Base-by-base conservation (phyloP, 2,329 filamentous ascomycete genomes). In the Fusarium liriodendri region DNA sequence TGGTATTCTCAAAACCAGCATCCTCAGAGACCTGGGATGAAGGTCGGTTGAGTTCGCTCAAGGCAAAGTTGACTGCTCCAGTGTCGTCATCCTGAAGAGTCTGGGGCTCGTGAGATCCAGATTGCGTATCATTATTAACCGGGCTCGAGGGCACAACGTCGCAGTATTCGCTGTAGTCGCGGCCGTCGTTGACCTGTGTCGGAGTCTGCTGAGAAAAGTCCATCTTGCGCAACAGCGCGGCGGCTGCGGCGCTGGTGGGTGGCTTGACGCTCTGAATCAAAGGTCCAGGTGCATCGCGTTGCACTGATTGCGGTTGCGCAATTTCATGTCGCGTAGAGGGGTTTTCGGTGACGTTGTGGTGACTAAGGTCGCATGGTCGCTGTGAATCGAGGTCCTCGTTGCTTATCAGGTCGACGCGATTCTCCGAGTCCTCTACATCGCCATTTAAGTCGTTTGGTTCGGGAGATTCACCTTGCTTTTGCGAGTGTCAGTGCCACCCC, bases 171-270 rank as follows among this genome's bases (percentile, higher is more conserved):
- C 86, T 85, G 73, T 91, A 91, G 79, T 89, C 89, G 40, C 89
- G 86, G 55, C 84, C 88, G 52, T 87, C 85, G 72, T 91, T 91
- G 67, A 85, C 82, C 79, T 91, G 89, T 1, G 89, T 91, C 2
- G 87, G 86, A 11, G 88, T 88, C 65, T 87, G 84, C 45, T 87
- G 85, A 13, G 87, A 88, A n/a, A 79, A 81, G 35, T 87, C 83
- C 82, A 85, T 87, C 61, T 81, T 86, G 67, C 68, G 70, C 32
- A 72, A 69, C 62, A 66, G 35, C 60, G 75, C 66, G 37, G 57
- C 66, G 42, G 70, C 59, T 61, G 73, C 67, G 70, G 71, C 64
- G 54, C 50, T 66, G 52, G 72, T 62, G 38, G 70, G 73, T 66
- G 63, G 74, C 37, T 72, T 74, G 64, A 64, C 58, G 63, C 35